Base-by-base conservation (phyloP, 2,329 filamentous ascomycete genomes). In the Cladophialophora exuberans region DNA sequence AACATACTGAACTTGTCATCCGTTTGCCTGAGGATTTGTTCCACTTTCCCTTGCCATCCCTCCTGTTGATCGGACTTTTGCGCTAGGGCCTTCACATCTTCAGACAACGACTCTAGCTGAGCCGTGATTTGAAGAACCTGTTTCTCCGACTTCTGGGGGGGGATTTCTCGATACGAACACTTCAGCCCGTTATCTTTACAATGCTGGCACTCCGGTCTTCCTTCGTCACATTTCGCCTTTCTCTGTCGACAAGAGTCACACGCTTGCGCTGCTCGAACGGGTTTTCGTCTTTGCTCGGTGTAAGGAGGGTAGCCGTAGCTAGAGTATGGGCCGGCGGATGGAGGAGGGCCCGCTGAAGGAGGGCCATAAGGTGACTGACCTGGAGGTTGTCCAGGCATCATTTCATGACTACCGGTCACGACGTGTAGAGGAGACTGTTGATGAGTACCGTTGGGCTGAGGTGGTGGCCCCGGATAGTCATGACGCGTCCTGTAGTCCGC, bases 191-290 rank as follows among this genome's bases (percentile, higher is more conserved):
- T 95, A 64, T 97, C 92, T 65, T 87, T 88, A 70, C 94, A 99
- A 65, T 85, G 84, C 33, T 87, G 90, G 68, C 90, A 93, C 65
- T 88, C 87, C 1, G 88, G 91, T 62, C 88, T 85, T 9, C 86
- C 85, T 76, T 96, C 91, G 65, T 96, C 90, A 69, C 91, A 96
- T 73, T 96, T 96, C 11, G 90, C 90, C 72, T 96, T 96, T 33
- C 93, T 81, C 57, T 88, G 83, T 55, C 91, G 85, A 72, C 91
- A 96, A 70, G 87, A 89, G 67, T 96, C 91, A 72, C 94, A 99
- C 31, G 94, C 94, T 86, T 96, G 65, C 13, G 60, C 57, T 2
- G 63, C 63, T 47, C 63, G 52, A 3, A 65, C 60, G 1, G 63
- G 62, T 28, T 64, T 65, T 18, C 62, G 46, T 48, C 62, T 51